A percentile compares a stretch with the other conserved stretches of the same genome.
These are phyloP conservation scores for Nadsonia fulvescens DNA, from an alignment of 805 yeast genomes.

Conservation along the genomic window DNA sequence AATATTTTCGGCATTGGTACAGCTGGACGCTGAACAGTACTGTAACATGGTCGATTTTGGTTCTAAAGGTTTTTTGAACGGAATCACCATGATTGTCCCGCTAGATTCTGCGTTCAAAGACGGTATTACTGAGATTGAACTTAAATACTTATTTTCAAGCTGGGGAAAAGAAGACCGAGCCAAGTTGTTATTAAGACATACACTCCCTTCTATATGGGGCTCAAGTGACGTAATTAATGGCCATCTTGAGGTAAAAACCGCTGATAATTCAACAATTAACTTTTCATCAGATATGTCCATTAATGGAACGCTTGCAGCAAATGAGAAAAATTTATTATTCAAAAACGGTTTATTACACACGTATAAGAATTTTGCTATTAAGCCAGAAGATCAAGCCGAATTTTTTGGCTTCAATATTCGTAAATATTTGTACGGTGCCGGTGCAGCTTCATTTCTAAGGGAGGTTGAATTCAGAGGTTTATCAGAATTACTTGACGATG, in stretches of 20 bases:
- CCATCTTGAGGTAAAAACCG: constrained; percentile 16
- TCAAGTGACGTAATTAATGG: constrained; percentile 4
- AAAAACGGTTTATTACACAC: constrained; percentile 33
- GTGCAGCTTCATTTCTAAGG: constrained; percentile 45
- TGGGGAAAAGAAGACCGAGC: constrained; percentile 9
- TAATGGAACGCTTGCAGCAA: constrained; percentile 20
- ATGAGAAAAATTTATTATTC: constrained; percentile 24
- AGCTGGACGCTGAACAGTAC: no score
- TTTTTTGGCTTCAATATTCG: constrained; percentile 30
- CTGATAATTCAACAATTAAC: constrained; percentile 12
- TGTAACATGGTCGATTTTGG: constrained; percentile 14
- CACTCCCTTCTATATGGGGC: constrained; percentile 25
- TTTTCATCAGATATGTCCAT: constrained; percentile 22
- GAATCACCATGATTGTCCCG: constrained; percentile 30
- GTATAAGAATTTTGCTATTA: constrained; percentile 21
- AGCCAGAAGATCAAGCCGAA: constrained; percentile 8
- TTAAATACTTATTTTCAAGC: constrained; percentile 23
- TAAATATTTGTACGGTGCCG: constrained; percentile 40
- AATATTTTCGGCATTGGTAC: constrained; percentile 4
- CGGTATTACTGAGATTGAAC: constrained; percentile 25
- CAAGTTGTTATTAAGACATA: constrained; percentile 22
- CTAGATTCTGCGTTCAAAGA: constrained; percentile 21
- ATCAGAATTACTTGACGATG: constrained; percentile 35
- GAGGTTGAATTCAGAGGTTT: constrained; percentile 49
- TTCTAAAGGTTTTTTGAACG: constrained; percentile 11